phyloP scores from a whole-genome alignment of 176 grass and related monocot genomes.

The Echinochloa phyllopogon region DNA sequence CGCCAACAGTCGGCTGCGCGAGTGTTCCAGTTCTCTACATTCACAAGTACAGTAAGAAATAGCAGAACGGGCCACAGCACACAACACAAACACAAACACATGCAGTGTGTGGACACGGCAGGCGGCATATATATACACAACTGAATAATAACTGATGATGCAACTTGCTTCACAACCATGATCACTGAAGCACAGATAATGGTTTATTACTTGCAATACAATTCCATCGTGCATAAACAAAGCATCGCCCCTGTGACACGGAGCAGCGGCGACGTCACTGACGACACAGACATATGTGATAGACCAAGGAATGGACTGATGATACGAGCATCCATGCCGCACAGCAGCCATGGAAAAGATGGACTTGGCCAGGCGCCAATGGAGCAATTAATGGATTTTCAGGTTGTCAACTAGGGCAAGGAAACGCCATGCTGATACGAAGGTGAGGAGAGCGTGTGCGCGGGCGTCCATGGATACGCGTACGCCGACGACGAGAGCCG shows the following conservation, averaged over 20 bases:
- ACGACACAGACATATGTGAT: neutral
- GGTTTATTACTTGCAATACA: neutral
- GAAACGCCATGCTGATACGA: neutral
- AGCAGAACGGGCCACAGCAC: neutral
- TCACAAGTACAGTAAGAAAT: slow-evolving; percentile 13
- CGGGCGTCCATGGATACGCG: neutral
- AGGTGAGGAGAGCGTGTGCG: neutral
- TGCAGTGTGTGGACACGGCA: slow-evolving; percentile 10
- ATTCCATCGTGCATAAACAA: neutral
- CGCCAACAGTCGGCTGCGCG: neutral
- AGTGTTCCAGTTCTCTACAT: slow-evolving; percentile 1
- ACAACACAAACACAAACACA: neutral
- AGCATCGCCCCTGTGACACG: neutral
- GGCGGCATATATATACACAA: neutral
- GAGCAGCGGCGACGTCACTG: neutral
- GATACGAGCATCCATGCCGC: neutral
- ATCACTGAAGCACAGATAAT: neutral
- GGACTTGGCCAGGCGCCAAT: slow-evolving; percentile 29
- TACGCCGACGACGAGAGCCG: neutral
- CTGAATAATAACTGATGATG: neutral
- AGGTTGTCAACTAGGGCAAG: slow-evolving; percentile 5
- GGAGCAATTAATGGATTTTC: neutral
- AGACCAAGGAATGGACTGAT: neutral
- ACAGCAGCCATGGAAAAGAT: neutral
- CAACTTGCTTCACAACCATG: neutral